Conservation (phyloP, 805 yeast species). For the Candida bentonensis region DNA sequence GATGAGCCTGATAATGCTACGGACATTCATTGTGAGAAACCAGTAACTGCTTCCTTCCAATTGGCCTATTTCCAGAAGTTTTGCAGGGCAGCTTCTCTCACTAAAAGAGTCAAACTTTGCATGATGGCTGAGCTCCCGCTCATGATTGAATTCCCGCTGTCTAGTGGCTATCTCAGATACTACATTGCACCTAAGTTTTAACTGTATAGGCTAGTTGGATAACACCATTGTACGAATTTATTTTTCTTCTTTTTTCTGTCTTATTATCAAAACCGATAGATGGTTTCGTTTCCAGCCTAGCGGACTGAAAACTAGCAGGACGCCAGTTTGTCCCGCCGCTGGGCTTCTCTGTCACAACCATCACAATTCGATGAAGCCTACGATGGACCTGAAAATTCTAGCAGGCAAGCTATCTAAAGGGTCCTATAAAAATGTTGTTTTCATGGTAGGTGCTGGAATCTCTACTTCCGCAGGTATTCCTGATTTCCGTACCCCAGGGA, state of each 20-base stretch:
- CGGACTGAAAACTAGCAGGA: too few relatives aligned
- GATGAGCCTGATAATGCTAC: slow-evolving; percentile 64
- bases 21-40: slow-evolving; percentile 64
- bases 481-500: slow-evolving; percentile 82
- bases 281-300: too few relatives aligned
- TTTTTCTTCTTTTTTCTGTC: too few relatives aligned
- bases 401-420: slow-evolving; percentile 11
- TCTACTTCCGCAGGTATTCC: slow-evolving; percentile 93
- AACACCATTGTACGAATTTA: too few relatives aligned
- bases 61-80: slow-evolving; percentile 82
- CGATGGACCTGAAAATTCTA: too few relatives aligned
- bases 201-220: background rate
- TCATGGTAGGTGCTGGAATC: slow-evolving; percentile 75
- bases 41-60: slow-evolving; percentile 83
- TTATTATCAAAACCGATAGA: too few relatives aligned
- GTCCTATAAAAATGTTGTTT: slow-evolving; percentile 16
- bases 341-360: too few relatives aligned
- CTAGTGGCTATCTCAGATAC: slow-evolving; percentile 87
- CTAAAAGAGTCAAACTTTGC: slow-evolving; percentile 66
- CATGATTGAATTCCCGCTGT: slow-evolving; percentile 77
- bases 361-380: too few relatives aligned
- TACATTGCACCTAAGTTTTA: slow-evolving; percentile 80
- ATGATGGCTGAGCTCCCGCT: slow-evolving; percentile 90
- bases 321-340: too few relatives aligned
- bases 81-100: slow-evolving; percentile 75